These are phyloP conservation scores for Venturia asperata DNA, from an alignment of 2,329 filamentous ascomycete species.

Conservation along the genomic window DNA sequence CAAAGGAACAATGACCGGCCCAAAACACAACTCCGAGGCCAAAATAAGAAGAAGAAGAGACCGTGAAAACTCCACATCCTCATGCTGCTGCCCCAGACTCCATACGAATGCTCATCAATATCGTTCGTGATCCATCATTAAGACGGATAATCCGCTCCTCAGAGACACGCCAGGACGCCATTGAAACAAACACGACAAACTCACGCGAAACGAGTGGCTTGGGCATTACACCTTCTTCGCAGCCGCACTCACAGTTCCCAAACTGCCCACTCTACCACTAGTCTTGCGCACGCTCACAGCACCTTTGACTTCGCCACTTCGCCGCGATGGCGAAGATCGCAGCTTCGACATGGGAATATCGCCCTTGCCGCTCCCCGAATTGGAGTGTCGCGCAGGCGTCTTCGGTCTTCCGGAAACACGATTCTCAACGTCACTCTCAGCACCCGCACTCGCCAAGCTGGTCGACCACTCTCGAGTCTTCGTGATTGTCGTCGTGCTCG, in stretches of 20 bases:
- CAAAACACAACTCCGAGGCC: background rate
- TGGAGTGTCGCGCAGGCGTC: constrained; percentile 39
- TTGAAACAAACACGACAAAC: background rate
- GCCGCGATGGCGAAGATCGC: constrained; percentile 38
- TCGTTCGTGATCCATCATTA: constrained; percentile 9
- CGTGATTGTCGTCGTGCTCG: constrained; percentile 62
- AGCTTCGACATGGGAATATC: constrained; percentile 39
- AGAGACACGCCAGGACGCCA: constrained; percentile 2
- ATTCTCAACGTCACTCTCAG: constrained; percentile 44
- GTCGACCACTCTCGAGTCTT: constrained; percentile 30
- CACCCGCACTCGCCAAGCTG: constrained; percentile 29
- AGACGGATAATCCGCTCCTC: background rate
- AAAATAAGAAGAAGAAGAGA: background rate
- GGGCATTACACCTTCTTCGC: background rate
- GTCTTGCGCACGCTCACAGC: constrained; percentile 41
- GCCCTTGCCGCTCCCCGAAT: constrained; percentile 26
- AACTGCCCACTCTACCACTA: constrained; percentile 44
- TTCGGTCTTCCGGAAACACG: constrained; percentile 32
- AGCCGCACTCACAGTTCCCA: constrained; percentile 27
- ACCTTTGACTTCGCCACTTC: constrained; percentile 28
- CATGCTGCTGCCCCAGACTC: background rate
- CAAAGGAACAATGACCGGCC: background rate
- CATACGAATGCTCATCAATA: constrained; percentile 11
- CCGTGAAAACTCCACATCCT: background rate
- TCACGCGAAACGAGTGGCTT: background rate